Evolutionary conservation across 2,329 filamentous ascomycete genomes (phyloP), one percentile per base, ranked within the genome.

Genomic region (Helminthosporium solani): DNA sequence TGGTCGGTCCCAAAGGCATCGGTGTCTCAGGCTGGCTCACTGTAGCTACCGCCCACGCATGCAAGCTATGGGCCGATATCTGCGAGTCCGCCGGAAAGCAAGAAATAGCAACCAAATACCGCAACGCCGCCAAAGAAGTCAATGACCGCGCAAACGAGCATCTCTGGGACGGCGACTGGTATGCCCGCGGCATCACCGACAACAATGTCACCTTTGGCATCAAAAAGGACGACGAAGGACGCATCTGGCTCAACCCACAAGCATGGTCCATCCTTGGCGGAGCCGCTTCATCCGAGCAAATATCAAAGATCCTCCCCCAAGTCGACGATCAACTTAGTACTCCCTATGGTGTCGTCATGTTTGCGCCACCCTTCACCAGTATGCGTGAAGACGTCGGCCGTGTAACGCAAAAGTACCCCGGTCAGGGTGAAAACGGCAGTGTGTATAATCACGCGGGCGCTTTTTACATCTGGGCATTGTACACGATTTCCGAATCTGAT

Each of bases 361-460:
- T 81, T 58, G 76, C 71, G 3, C 79, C 79, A 5, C 73, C 79
- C 1, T 82, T 70, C 63, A 76, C 68, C 30, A 70, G 64, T 7
- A 82, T 82, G 79, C 77, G 78, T 42, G 79, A 82, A 64, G 78
- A 82, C 47, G 71, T 82, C 18, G 79, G 79, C 8, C 78, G 79
- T 36, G 79, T 82, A 12, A 81, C 79, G 47, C 78, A 82, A 58
- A 82, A 82, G 61, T 79, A 77, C 46, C 75, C 78, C 2, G 79
- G 79, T 2, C 78, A 78, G 35, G 79, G 75, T n/a, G 79, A 82
- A 63, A 82, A 82, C 59, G 79, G 72, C 1, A 75, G 76, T 19
- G 77, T 82, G 15, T 82, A 82, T 62, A 82, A 81, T 67, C 79
- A 82, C 59, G 78, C 79, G 0, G 74, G 71, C 25, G 73, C 75